Base-by-base conservation (phyloP, 495 filamentous ascomycete species). In the Neurospora sp. region DNA sequence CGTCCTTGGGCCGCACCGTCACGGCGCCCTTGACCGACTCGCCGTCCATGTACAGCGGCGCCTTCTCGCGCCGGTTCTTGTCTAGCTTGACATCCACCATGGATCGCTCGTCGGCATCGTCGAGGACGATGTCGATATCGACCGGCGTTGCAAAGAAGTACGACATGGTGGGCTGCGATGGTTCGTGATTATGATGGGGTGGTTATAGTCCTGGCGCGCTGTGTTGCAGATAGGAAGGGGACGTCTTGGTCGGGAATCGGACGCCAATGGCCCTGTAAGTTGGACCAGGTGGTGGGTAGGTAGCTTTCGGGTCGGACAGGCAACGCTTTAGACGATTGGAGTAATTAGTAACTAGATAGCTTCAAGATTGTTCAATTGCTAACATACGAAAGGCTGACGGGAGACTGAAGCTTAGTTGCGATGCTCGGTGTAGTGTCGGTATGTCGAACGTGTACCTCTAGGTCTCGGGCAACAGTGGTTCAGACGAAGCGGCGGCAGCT, bases 101-200 rank as follows among this genome's bases (percentile, higher is more conserved):
- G 73, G 92, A 89, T 82, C 95, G 89, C 73, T 98, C 93, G 85
- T 98, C 96, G 81, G 88, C 88, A 81, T 98, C 94, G 73, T 97
- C 93, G 73, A 99, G 93, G 73, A 98, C 93, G 77, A 99, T 92
- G 82, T 99, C 96, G 85, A 99, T 99, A 83, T 99, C 96, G 80
- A 98, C 89, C 22, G 96, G 96, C 70, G 96, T 97, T 75, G 93
- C 92, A 86, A 99, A 99, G 85, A 98, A 97, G 87, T 95, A 96
- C 48, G 95, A 96, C 96, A 98, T 65, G 71, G 76, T 86, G 82
- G 79, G 53, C 53, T 65, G 27, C 31, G 44, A 40, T 53, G 20
- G 22, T 37, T 35, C 41, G 44, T 37, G 70, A 9, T 45, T 45
- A 38, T 35, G 70, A 10, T 71, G 18, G 18, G 16, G 18, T 35